phyloP scores from a whole-genome alignment of 192 early-diverging fungal species.

The Obelidium mucronatum region DNA sequence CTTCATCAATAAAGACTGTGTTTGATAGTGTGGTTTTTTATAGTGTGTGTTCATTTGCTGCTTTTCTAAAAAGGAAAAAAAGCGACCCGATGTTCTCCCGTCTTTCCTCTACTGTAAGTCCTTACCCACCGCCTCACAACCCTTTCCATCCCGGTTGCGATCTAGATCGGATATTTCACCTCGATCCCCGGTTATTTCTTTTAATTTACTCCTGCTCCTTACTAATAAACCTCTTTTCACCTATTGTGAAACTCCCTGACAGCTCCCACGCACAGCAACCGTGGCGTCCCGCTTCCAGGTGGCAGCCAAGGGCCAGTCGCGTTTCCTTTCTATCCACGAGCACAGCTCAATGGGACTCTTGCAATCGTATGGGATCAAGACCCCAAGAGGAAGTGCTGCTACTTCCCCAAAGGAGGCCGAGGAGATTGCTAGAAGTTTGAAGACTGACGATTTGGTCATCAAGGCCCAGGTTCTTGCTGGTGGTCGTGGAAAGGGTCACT shows the following conservation, averaged over 20 bases:
- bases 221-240: not conserved
- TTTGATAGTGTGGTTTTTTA: too few relatives aligned
- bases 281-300: slow-evolving; percentile 8
- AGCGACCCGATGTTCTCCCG: not conserved
- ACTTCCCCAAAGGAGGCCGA: slow-evolving; percentile 88
- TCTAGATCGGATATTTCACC: too few relatives aligned
- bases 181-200: too few relatives aligned
- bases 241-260: not conserved
- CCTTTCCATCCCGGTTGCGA: not conserved
- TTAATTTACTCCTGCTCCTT: not conserved
- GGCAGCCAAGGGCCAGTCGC: slow-evolving; percentile 1
- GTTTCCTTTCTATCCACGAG: slow-evolving; percentile 95
- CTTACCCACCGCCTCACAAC: not conserved
- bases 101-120: not conserved
- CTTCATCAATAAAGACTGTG: too few relatives aligned
- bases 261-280: slow-evolving; percentile 8
- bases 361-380: slow-evolving; percentile 89
- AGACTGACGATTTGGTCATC: slow-evolving; percentile 65
- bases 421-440: slow-evolving; percentile 81
- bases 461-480: slow-evolving; percentile 95
- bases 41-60: too few relatives aligned
- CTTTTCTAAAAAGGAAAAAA: not conserved
- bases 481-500: slow-evolving; percentile 97
- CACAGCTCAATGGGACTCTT: slow-evolving; percentile 94
- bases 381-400: slow-evolving; percentile 88